A percentile compares a stretch with the other conserved stretches of the same genome.
Evolutionary conservation across 2,329 filamentous ascomycete species (phyloP).

Genomic region (Arthroderma sp.): DNA sequence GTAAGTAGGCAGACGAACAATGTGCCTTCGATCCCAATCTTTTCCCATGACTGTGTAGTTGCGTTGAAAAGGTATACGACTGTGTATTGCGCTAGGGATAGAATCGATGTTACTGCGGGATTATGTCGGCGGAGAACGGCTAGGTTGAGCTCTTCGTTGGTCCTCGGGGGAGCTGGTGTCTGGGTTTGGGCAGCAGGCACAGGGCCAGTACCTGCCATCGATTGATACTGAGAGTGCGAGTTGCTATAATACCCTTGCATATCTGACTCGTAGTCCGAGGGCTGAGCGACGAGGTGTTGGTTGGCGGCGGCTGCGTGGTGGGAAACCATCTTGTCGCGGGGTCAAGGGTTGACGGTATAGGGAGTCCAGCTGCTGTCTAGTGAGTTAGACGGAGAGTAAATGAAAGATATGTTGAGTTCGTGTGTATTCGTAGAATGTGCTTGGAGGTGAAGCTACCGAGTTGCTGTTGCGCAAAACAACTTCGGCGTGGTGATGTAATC

Average conservation of each 20-base stretch:
- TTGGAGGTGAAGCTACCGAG: too few species aligned
- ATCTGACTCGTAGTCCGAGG: conserved; percentile 53
- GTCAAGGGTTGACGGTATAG: conserved; percentile 10
- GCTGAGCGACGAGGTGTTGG: conserved; percentile 10
- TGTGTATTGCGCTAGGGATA: conserved; percentile 71
- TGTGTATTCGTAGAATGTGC: too few species aligned
- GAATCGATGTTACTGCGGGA: conserved; percentile 57
- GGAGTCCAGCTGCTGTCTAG: neutral
- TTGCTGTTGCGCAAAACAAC: too few species aligned
- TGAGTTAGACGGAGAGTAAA: too few species aligned
- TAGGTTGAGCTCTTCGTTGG: conserved; percentile 78
- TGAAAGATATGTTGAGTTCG: too few species aligned
- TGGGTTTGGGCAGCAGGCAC: neutral
- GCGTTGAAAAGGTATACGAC: conserved; percentile 71
- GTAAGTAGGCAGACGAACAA: conserved; percentile 67
- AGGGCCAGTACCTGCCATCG: conserved; percentile 7
- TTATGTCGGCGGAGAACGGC: conserved; percentile 70
- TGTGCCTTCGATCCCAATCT: conserved; percentile 71
- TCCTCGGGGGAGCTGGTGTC: conserved; percentile 39
- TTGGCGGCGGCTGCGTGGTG: conserved; percentile 6
- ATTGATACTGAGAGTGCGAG: conserved; percentile 27
- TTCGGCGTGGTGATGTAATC: too few species aligned
- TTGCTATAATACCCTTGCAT: conserved; percentile 26
- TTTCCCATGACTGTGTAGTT: conserved; percentile 60
- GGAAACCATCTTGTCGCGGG: conserved; percentile 9